Base-by-base conservation (phyloP, 2,329 filamentous ascomycete genomes). In the Sarocladiaceae sp. region DNA sequence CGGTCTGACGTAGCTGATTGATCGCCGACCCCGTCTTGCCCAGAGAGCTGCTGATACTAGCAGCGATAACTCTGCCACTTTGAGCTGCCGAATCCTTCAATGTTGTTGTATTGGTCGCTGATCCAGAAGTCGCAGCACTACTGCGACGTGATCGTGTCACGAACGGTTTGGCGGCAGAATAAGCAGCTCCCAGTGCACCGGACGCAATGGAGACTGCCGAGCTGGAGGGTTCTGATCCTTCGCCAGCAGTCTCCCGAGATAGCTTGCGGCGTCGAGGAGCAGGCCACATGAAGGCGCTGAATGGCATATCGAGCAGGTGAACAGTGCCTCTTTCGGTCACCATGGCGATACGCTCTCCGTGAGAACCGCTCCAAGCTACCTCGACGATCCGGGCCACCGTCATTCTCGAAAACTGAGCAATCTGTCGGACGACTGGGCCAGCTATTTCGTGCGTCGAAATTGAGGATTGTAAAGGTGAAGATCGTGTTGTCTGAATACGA, bases 301-400 rank as follows among this genome's bases (percentile, higher is more conserved):
- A 74, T 7, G 89, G 88, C 63, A 97, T 78, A 52, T 95, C 87
- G 51, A 95, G 83, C 33, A 97, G 78, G 64, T 98, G 93, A 10
- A 96, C 82, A 7, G 93, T 98, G n/a, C 91, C 89, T 53, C 90
- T 86, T 56, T 95, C 88, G 1, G 93, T 97, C 20, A 96, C 81
- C 66, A 98, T 82, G 2, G 90, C 91, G 31, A 94, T 68, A 47
- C 86, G 83, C 58, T 95, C 87, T 18, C 87, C 88, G 45, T 83
- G 82, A 3, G 87, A 87, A 45, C 79, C 76, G 2, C 85, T 84
- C 93, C 93, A 98, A 3, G 82, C 80, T 33, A 95, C 86, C 57
- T 96, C 91, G 18, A 96, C 78, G 45, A 97, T 88, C 44, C 87
- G 85, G 3, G 93, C 88, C 40, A 91, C 85, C 2, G 91, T 97